Evolutionary conservation across 371 early-diverging fungal genomes (phyloP).

Genomic region (Cokeromyces recurvatus): DNA sequence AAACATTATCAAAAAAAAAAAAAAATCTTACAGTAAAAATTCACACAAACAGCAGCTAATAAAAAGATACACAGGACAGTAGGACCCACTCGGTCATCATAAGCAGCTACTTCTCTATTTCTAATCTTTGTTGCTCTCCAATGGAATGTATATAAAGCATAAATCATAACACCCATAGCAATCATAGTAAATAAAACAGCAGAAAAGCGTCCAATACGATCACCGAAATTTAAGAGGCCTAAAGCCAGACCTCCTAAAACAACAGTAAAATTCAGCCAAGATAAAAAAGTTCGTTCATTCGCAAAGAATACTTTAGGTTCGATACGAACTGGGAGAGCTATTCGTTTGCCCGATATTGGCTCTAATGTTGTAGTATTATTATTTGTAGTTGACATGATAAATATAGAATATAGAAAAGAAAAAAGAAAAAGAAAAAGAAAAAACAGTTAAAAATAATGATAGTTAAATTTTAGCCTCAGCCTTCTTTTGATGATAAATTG

Average conservation of each 20-base stretch:
- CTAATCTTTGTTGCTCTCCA: conserved; percentile 76
- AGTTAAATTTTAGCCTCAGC: no score
- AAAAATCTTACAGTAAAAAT: conserved; percentile 81
- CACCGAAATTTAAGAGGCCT: conserved; percentile 68
- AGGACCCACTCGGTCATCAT: conserved; percentile 61
- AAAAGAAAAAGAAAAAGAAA: no score
- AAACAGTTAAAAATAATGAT: no score
- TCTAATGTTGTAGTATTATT: conserved; percentile 2
- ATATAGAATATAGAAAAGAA: no score
- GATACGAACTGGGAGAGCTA: conserved; percentile 73
- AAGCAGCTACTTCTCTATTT: conserved; percentile 50
- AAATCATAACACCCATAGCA: conserved; percentile 67
- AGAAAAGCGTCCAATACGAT: conserved; percentile 48
- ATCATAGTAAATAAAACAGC: conserved; percentile 65
- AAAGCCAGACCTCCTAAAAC: conserved; percentile 61
- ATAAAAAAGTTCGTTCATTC: conserved; percentile 91
- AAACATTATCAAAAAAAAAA: no score
- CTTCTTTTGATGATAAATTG: no score
- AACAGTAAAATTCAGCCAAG: conserved; percentile 62
- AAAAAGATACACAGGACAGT: conserved; percentile 75
- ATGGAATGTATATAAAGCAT: conserved; percentile 79
- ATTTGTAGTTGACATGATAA: no score
- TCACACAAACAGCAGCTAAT: conserved; percentile 70
- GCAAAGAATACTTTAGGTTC: conserved; percentile 97
- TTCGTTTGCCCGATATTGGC: conserved; percentile 36